These are phyloP conservation scores for Panaeolus cyanescens DNA, from an alignment of 768 basidiomycete genomes.

Conservation along the genomic window DNA sequence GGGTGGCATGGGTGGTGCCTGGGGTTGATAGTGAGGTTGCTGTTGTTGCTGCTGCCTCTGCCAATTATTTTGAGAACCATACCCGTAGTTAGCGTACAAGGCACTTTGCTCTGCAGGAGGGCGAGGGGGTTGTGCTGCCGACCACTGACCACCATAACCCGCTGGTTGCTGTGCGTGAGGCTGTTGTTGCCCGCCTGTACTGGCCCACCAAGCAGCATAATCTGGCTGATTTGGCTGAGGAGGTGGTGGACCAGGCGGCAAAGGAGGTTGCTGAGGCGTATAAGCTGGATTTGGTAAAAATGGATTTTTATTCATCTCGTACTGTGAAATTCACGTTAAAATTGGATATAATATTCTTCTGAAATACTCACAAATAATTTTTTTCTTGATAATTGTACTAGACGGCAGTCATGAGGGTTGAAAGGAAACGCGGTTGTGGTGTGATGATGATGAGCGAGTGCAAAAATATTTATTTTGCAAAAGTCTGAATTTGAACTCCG, in stretches of 20 bases:
- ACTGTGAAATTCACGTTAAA: too few species aligned
- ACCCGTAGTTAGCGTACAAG: constrained; percentile 90
- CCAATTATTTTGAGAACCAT: constrained; percentile 70
- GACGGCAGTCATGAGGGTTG: too few species aligned
- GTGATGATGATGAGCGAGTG: neutral
- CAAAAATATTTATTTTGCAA: constrained; percentile 14
- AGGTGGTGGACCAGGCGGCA: constrained; percentile 81
- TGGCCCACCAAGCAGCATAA: constrained; percentile 79
- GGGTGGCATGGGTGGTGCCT: constrained; percentile 54
- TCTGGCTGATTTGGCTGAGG: constrained; percentile 68
- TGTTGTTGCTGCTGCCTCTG: constrained; percentile 55
- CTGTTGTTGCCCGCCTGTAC: constrained; percentile 49
- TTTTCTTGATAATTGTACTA: too few species aligned
- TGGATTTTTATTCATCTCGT: constrained; percentile 81
- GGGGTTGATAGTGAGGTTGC: constrained; percentile 46
- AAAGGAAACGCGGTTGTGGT: constrained; percentile 6
- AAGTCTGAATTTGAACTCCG: constrained; percentile 28
- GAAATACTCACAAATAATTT: too few species aligned
- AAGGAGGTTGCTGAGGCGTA: constrained; percentile 71
- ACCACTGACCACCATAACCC: constrained; percentile 60
- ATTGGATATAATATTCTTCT: too few species aligned
- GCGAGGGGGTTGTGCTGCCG: constrained; percentile 59
- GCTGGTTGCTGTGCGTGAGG: constrained; percentile 56
- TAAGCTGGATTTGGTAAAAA: constrained; percentile 73
- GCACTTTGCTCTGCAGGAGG: constrained; percentile 81